Percentiles rank a stretch among this genome's conserved stretches.
phyloP scores from a whole-genome alignment of 371 early-diverging fungal species.

The Mucor indicus region DNA sequence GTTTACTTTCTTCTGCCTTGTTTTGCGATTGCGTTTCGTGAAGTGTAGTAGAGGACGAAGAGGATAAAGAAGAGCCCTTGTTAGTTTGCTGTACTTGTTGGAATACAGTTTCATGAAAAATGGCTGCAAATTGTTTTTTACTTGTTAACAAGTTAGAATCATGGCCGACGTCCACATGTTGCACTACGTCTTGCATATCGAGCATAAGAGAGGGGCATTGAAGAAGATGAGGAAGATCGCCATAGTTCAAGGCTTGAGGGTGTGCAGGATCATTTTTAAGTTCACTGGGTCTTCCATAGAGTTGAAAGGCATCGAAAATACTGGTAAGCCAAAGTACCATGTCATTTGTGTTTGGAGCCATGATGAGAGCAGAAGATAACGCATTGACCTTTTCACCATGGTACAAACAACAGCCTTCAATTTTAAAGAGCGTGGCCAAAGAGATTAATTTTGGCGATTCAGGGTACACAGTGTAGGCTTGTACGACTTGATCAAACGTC shows the following conservation, averaged over 20 bases:
- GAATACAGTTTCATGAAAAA: constrained; percentile 11
- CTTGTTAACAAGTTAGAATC: constrained; percentile 15
- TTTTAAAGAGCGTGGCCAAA: constrained; percentile 38
- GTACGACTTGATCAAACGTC: constrained; percentile 56
- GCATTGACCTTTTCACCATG: constrained; percentile 12
- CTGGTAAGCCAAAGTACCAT: constrained; percentile 46
- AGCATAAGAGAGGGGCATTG: constrained; percentile 36
- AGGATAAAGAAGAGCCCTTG: background rate
- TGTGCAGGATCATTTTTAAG: constrained; percentile 29
- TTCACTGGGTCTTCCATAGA: constrained; percentile 47
- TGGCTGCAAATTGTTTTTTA: constrained; percentile 24
- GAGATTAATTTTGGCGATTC: constrained; percentile 44
- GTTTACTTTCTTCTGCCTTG: background rate
- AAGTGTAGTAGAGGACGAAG: background rate
- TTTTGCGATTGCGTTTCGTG: no score
- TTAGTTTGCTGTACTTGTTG: background rate
- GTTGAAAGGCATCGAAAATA: constrained; percentile 46
- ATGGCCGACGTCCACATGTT: constrained; percentile 20
- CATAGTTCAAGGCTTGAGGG: constrained; percentile 38
- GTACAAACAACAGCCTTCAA: constrained; percentile 39
- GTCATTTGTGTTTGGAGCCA: constrained; percentile 41
- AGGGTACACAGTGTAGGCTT: constrained; percentile 76
- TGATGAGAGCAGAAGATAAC: constrained; percentile 31
- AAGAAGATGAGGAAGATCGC: background rate
- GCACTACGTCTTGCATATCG: constrained; percentile 16